A percentile compares a stretch with the other conserved stretches of the same genome.
phyloP scores from a whole-genome alignment of 2,329 filamentous ascomycete genomes.

The Fusarium anthophilum region DNA sequence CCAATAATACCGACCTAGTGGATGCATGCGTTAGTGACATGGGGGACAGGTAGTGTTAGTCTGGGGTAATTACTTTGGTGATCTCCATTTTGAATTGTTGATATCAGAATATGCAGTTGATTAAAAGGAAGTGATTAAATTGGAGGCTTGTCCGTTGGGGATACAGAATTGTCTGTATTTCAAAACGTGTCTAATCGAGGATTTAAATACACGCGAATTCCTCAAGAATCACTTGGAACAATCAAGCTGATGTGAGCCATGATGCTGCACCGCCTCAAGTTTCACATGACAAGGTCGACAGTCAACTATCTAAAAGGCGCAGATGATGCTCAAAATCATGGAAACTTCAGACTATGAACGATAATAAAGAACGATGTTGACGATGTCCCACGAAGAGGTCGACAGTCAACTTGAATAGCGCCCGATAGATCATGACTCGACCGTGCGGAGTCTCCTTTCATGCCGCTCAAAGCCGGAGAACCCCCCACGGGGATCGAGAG shows the following conservation, averaged over 20 bases:
- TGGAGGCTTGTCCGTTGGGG: background rate
- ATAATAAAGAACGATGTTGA: background rate
- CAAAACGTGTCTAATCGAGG: too few species aligned
- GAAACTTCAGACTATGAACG: background rate
- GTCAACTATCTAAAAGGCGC: slow-evolving; percentile 1
- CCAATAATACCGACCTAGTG: slow-evolving; percentile 19
- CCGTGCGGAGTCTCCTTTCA: background rate
- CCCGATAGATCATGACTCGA: background rate
- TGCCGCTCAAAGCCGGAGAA: background rate
- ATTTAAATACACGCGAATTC: background rate
- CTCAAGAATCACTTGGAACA: background rate
- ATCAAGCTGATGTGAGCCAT: background rate
- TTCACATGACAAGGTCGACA: slow-evolving; percentile 9
- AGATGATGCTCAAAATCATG: background rate
- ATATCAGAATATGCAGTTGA: background rate
- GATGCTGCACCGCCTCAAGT: background rate
- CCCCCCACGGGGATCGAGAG: slow-evolving; percentile 1
- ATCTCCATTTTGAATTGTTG: background rate
- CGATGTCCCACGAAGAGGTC: background rate
- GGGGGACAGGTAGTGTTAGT: too few species aligned
- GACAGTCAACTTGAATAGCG: slow-evolving; percentile 10
- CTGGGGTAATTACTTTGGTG: background rate
- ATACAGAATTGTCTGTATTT: background rate
- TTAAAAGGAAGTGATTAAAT: background rate
- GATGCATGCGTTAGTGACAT: background rate